phyloP scores from a whole-genome alignment of 108 stramenopile species.

The Nitzschia sp. region DNA sequence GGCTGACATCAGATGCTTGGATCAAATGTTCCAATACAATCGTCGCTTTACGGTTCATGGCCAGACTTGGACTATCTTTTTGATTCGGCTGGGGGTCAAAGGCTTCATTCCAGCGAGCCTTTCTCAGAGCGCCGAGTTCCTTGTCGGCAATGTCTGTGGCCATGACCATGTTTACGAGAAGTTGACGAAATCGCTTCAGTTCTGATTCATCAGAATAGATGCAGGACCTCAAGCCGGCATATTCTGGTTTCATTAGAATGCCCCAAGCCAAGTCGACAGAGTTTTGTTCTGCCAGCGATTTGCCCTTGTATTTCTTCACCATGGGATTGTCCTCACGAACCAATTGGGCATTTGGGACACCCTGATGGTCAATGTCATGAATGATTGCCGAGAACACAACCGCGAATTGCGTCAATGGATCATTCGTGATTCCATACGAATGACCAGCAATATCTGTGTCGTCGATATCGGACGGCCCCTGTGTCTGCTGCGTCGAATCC shows the following conservation, averaged over 20 bases:
- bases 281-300: conserved; percentile 1
- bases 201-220: neutral
- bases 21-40: conserved; percentile 19
- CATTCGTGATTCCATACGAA: conserved; percentile 2
- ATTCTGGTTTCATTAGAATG: neutral
- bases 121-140: neutral
- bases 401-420: conserved; percentile 10
- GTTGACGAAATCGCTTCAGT: neutral
- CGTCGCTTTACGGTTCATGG: conserved; percentile 9
- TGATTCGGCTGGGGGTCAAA: neutral
- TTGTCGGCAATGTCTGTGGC: conserved; percentile 15
- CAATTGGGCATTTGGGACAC: conserved; percentile 6
- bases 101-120: conserved; percentile 8
- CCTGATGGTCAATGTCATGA: conserved; percentile 9
- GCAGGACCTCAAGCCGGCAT: neutral
- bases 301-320: neutral
- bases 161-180: conserved; percentile 12
- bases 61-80: neutral
- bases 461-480: too few species aligned
- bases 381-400: conserved; percentile 4
- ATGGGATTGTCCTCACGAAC: neutral
- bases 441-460: too few species aligned
- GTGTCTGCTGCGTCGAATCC: too few species aligned
- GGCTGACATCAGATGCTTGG: conserved; percentile 7
- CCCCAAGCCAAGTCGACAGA: conserved; percentile 14